Base-by-base conservation (phyloP, 2,329 filamentous ascomycete species). In the Biscogniauxia marginata region DNA sequence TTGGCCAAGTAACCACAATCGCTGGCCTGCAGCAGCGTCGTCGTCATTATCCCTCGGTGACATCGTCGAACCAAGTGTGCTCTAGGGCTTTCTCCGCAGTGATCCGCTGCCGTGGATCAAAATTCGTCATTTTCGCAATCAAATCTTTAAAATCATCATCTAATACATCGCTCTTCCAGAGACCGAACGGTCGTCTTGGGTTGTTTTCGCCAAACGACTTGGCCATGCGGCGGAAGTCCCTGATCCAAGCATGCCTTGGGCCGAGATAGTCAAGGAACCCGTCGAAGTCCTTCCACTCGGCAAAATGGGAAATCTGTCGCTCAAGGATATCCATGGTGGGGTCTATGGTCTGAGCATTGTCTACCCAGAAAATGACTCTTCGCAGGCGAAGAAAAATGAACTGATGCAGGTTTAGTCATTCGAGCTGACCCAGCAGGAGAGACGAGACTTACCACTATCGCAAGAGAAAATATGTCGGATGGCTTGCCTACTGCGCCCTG, bases 291-390 rank as follows among this genome's bases (percentile, higher is more conserved):
- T 77, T 65, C 65, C 69, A 66, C 58, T 80, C 73, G 45, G 72
- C 73, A 64, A 80, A 80, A 61, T 76, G 77, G 3, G 77, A 81
- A 13, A 80, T 71, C 59, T 79, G 77, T 20, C 74, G 73, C 58
- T 76, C 71, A 43, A 80, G 63, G 34, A 80, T 73, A 59, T 74
- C 67, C 46, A 70, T 70, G 47, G 75, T 66, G n/a, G 67, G 68
- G 45, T 75, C 73, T 62, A 64, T 69, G 58, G 64, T 72, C 58
- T 60, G 67, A 53, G 63, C 72, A 56, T 62, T 71, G 54, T 66
- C 68, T 52, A 74, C 69, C 49, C 71, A 70, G 58, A 78, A 75
- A 56, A 77, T 72, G 49, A 78, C 70, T 50, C 67, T 68, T 61
- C 74, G 73, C 7, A 74, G 67, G 49, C 78, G 65, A 16, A 76